Conservation (phyloP, 805 yeast species). For the Aciculoconidium aculeatum region DNA sequence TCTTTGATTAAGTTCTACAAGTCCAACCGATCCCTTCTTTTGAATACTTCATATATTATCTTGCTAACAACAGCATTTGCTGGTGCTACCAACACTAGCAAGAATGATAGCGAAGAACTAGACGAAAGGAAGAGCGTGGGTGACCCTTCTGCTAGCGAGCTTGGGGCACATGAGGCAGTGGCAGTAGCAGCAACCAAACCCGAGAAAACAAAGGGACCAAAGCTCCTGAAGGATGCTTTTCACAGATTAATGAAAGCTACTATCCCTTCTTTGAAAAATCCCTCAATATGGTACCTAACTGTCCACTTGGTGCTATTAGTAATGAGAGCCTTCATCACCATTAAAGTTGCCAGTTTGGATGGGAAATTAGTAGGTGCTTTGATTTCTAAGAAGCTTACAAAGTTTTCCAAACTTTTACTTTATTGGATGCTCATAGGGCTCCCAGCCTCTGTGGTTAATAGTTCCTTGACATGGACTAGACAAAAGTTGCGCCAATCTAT, state of each 20-base stretch:
- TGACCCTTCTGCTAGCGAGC: conserved; percentile 4
- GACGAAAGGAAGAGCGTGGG: conserved; percentile 3
- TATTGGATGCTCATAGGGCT: conserved; percentile 82
- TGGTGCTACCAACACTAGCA: conserved; percentile 32
- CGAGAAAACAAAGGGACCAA: conserved; percentile 15
- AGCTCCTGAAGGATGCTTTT: conserved; percentile 26
- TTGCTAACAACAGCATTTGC: conserved; percentile 38
- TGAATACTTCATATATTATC: conserved; percentile 37
- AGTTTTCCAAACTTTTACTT: conserved; percentile 55
- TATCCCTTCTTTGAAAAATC: conserved; percentile 24
- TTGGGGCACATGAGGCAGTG: conserved; percentile 9
- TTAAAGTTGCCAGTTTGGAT: conserved; percentile 81
- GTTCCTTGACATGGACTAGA: conserved; percentile 59
- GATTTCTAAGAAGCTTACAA: conserved; percentile 61
- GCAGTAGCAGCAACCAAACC: conserved; percentile 4
- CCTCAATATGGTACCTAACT: conserved; percentile 31
- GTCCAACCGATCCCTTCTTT: conserved; percentile 33
- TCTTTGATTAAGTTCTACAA: conserved; percentile 30
- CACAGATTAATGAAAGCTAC: conserved; percentile 28
- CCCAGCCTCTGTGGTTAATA: conserved; percentile 79
- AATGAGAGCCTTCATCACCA: conserved; percentile 64
- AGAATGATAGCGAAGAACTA: conserved; percentile 5
- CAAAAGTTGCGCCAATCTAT: conserved; percentile 52
- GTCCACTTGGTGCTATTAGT: conserved; percentile 58
- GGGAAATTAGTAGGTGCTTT: conserved; percentile 80